A percentile compares a stretch with the other conserved stretches of the same genome.
These are phyloP conservation scores for Gypsophila paniculata DNA, from an alignment of 179 eudicot species.

Conservation along the genomic window DNA sequence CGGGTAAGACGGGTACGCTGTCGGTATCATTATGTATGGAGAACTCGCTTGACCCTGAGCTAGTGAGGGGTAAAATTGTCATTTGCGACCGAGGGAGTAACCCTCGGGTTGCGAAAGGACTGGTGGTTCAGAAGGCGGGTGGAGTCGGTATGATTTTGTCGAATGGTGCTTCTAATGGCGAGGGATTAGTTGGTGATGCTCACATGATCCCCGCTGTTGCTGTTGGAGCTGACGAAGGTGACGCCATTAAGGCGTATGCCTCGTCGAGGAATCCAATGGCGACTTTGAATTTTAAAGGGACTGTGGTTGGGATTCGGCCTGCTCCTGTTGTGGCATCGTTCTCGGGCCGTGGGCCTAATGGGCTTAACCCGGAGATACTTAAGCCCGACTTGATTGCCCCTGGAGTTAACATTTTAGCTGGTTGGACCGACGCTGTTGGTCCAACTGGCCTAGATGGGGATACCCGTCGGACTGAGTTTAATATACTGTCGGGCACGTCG, in stretches of 20 bases:
- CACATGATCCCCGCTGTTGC: slow-evolving; percentile 78
- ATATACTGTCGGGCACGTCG: slow-evolving; percentile 86
- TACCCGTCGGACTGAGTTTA: slow-evolving; percentile 66
- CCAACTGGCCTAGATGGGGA: slow-evolving; percentile 82
- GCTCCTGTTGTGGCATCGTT: slow-evolving; percentile 95
- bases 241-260: slow-evolving; percentile 54
- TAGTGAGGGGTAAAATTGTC: slow-evolving; percentile 76
- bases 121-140: slow-evolving; percentile 84
- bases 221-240: slow-evolving; percentile 74
- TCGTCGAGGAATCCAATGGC: slow-evolving; percentile 40
- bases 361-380: slow-evolving; percentile 83
- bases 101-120: slow-evolving; percentile 80
- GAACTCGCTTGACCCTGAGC: slow-evolving; percentile 58
- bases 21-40: slow-evolving; percentile 91
- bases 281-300: slow-evolving; percentile 62
- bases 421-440: slow-evolving; percentile 89
- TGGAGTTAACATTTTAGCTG: slow-evolving; percentile 85
- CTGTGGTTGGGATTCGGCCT: slow-evolving; percentile 68
- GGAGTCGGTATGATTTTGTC: slow-evolving; percentile 94
- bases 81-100: slow-evolving; percentile 89
- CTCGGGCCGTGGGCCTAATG: slow-evolving; percentile 87
- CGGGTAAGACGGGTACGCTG: slow-evolving; percentile 71
- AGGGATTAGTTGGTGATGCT: slow-evolving; percentile 90
- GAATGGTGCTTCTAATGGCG: slow-evolving; percentile 73
- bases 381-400: slow-evolving; percentile 97